phyloP scores from a whole-genome alignment of 441 rosid genomes.

The Capsella rubella region DNA sequence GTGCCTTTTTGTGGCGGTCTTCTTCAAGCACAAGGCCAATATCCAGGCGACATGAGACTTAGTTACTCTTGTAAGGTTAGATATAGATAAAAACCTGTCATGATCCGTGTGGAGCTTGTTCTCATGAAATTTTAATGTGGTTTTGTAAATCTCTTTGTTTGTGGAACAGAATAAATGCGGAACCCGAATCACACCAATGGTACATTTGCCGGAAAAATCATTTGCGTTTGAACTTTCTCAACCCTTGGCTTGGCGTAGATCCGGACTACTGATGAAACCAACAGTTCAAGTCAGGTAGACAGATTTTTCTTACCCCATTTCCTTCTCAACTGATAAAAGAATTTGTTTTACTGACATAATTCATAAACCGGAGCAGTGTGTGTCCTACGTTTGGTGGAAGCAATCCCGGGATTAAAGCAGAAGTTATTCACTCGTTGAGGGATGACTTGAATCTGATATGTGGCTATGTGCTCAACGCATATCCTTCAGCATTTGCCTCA shows the following conservation, averaged over 20 bases:
- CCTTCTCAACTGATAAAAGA: not conserved
- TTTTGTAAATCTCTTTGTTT: not conserved
- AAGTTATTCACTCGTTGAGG: conserved; percentile 75
- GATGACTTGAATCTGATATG: conserved; percentile 76
- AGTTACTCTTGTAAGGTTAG: conserved; percentile 89
- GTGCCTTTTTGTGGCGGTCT: conserved; percentile 86
- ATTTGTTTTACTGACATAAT: not conserved
- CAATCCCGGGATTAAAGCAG: conserved; percentile 77
- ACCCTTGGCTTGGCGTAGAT: conserved; percentile 85
- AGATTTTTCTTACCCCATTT: not conserved
- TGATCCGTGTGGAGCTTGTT: conserved; percentile 64
- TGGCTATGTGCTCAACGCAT: conserved; percentile 61
- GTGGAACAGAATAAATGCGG: conserved; percentile 78
- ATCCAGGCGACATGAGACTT: conserved; percentile 96
- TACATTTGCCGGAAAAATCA: conserved; percentile 89
- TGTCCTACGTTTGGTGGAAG: conserved; percentile 87
- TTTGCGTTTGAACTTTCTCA: conserved; percentile 73
- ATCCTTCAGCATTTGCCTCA: conserved; percentile 80
- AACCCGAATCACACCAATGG: conserved; percentile 82
- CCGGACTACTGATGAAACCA: conserved; percentile 86
- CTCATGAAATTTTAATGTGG: conserved; percentile 40
- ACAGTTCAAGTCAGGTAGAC: conserved; percentile 73
- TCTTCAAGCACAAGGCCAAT: conserved; percentile 97
- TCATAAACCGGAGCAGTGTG: conserved; percentile 49
- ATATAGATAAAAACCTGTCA: not conserved